Base-by-base conservation (phyloP, 2,329 filamentous ascomycete species). In the Aspergillus persii region DNA sequence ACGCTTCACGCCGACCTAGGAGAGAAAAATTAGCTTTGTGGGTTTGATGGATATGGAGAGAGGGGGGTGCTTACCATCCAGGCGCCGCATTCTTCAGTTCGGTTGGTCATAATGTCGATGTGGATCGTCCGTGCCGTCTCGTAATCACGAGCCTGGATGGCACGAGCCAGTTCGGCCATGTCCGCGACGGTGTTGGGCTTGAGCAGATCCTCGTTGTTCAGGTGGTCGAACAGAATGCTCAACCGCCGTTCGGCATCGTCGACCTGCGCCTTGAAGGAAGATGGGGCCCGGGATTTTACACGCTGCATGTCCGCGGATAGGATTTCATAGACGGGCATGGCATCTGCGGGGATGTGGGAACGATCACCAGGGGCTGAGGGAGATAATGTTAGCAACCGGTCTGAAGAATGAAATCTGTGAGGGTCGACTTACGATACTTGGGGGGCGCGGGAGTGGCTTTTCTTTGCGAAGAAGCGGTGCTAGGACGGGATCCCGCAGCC, bases 221-320 rank as follows among this genome's bases (percentile, higher is more conserved):
- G 82, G 75, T 97, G 92, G 72, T 99, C 94, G 74, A 97, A 98
- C n/a, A 99, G 81, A 53, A 97, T 88, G 69, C 90, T 91, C 60
- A 99, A 83, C 30, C 95, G 88, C 79, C 96, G 96, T 74, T 96
- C 91, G 2, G 93, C 95, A 73, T 98, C 95, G 69, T 92, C 90
- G 23, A 99, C 92, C 74, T 98, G 93, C 12, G 88, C 84, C 63
- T 91, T 89, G 79, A 95, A 97, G 15, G 89, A 88, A n/a, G 89
- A 81, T 18, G 95, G 95, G 0, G 95, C 95, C 66, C 91, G 89
- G 33, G 87, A 80, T 60, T 93, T 93, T 57, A 99, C 90, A 36
- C 92, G 90, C 68, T 94, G 88, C 86, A 98, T 92, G 68, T 98
- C 94, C 33, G 84, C 84, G 56, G 81, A 88, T 51, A 99, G 83